These are phyloP conservation scores for Fusarium sp. DNA, from an alignment of 2,329 filamentous ascomycete genomes.

Conservation along the genomic window DNA sequence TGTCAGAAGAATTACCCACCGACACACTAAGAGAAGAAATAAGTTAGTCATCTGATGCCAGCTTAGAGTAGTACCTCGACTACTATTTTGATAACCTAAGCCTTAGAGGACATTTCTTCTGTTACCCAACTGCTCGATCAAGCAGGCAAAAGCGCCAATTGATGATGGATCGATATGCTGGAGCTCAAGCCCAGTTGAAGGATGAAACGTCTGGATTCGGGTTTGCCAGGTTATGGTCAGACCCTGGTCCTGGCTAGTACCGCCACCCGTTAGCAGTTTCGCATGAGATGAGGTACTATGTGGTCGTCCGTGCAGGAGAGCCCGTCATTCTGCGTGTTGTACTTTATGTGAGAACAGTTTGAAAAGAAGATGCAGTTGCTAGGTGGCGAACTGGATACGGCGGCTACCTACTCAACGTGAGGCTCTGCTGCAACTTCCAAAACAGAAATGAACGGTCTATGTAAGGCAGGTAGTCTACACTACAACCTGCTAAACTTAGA, in stretches of 20 bases:
- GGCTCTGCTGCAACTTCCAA: slow-evolving; percentile 5
- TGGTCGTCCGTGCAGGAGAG: slow-evolving; percentile 13
- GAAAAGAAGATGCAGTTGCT: background rate
- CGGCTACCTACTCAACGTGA: background rate
- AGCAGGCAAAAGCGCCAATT: slow-evolving; percentile 30
- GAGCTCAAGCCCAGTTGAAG: slow-evolving; percentile 27
- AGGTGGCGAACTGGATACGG: background rate
- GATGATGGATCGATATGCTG: slow-evolving; percentile 5
- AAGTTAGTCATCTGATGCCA: background rate
- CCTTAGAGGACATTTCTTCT: background rate
- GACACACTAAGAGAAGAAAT: background rate
- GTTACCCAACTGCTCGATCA: background rate
- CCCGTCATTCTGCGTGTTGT: slow-evolving; percentile 9
- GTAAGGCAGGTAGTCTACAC: background rate
- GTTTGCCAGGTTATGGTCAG: slow-evolving; percentile 18
- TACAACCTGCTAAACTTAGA: slow-evolving; percentile 20
- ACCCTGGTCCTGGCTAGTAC: slow-evolving; percentile 38
- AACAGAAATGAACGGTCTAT: background rate
- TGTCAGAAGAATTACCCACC: background rate
- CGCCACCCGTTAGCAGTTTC: slow-evolving; percentile 11
- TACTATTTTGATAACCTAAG: background rate
- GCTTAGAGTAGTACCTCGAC: background rate
- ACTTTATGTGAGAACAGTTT: slow-evolving; percentile 4
- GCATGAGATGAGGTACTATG: slow-evolving; percentile 20
- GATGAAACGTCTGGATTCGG: slow-evolving; percentile 44